Conservation (phyloP, 169 alveolate species). For the Plasmodium blacklocki region DNA sequence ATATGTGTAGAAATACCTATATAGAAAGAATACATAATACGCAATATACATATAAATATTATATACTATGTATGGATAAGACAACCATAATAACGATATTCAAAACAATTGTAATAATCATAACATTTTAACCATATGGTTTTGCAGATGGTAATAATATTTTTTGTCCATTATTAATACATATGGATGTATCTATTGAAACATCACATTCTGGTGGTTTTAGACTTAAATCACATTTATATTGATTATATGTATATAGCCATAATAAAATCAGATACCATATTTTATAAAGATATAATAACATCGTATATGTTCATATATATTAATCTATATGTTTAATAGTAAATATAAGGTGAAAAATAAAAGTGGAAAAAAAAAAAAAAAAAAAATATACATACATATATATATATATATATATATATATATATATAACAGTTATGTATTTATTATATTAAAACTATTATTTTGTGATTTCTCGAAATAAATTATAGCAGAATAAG, state of each 20-base stretch:
- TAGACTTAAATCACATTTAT: conserved; percentile 37
- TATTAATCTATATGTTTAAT: not conserved
- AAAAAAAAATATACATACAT: not conserved
- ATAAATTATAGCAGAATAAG: too few relatives aligned
- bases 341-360: not conserved
- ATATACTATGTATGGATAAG: not conserved
- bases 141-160: conserved; percentile 81
- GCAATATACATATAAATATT: too few relatives aligned
- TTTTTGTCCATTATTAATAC: conserved; percentile 82
- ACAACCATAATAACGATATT: too few relatives aligned
- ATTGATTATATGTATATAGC: conserved; percentile 21
- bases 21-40: not conserved
- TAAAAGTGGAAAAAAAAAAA: not conserved
- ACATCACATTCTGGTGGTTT: conserved; percentile 81
- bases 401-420: not conserved
- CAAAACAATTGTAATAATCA: not conserved
- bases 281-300: conserved; percentile 30
- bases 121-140: conserved; percentile 75
- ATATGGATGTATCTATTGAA: conserved; percentile 84
- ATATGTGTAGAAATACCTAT: conserved; percentile 87
- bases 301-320: conserved; percentile 14
- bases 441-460: too few relatives aligned
- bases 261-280: conserved; percentile 33
- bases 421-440: too few relatives aligned
- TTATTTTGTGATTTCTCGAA: too few relatives aligned